These are phyloP conservation scores for Fragaria nilgerrensis DNA, from an alignment of 306 rosid species.

Conservation along the genomic window DNA sequence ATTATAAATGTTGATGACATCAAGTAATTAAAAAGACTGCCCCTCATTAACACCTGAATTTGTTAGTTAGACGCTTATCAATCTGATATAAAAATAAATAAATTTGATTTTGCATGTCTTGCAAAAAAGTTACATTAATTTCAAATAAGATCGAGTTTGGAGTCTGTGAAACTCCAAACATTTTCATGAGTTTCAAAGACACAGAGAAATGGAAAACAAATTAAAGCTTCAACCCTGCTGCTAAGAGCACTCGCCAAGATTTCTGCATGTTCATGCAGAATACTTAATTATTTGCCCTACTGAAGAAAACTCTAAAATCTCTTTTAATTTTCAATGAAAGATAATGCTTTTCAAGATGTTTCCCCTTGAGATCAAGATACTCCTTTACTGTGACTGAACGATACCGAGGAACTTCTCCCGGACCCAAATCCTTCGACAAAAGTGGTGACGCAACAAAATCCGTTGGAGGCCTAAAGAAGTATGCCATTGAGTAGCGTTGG, in stretches of 20 bases:
- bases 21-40: no score
- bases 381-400: constrained; percentile 52
- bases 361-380: constrained; percentile 43
- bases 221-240: no score
- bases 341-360: constrained; percentile 39
- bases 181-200: neutral
- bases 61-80: no score
- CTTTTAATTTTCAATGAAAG: constrained; percentile 23
- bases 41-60: no score
- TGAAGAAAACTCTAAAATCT: neutral
- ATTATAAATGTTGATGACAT: no score
- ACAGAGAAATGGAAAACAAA: neutral
- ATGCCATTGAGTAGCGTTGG: constrained; percentile 51
- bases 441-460: constrained; percentile 44
- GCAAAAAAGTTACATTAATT: no score
- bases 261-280: neutral
- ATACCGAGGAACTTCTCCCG: constrained; percentile 30
- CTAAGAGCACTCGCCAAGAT: neutral
- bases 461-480: constrained; percentile 53
- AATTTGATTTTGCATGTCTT: no score
- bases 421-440: neutral
- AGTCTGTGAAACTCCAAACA: neutral
- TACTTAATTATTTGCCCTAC: neutral
- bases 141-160: neutral
- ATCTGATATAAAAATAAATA: no score